Evolutionary conservation across 257 asterid genomes (phyloP).

Genomic region (Galeopsis tetrahit): DNA sequence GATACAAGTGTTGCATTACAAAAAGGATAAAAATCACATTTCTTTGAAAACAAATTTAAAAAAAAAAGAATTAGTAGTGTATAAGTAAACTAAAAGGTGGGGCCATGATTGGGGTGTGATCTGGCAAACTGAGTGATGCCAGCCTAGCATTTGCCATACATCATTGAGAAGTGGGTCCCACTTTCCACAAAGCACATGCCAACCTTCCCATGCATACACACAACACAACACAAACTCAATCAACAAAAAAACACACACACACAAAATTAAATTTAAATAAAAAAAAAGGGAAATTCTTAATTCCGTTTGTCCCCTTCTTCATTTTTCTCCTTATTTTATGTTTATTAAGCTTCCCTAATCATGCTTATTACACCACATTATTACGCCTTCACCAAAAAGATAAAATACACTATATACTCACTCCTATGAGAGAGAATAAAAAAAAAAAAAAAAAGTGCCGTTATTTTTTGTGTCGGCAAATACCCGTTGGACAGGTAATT

Average conservation of each 20-base stretch:
- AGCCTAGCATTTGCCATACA: constrained; percentile 79
- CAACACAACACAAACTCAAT: constrained; percentile 9
- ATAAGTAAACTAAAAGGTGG: constrained; percentile 24
- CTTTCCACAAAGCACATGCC: constrained; percentile 70
- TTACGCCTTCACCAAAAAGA: constrained; percentile 22
- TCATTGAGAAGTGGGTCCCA: constrained; percentile 70
- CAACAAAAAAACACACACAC: background rate
- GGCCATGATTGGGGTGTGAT: constrained; percentile 64
- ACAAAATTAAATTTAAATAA: too few species aligned
- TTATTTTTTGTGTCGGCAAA: constrained; percentile 79
- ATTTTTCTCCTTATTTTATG: constrained; percentile 25
- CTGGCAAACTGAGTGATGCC: constrained; percentile 90
- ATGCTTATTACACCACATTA: constrained; percentile 29
- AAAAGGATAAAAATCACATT: too few species aligned
- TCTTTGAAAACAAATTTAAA: too few species aligned
- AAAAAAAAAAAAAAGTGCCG: constrained; percentile 34
- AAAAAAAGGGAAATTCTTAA: background rate
- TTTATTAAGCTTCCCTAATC: constrained; percentile 40
- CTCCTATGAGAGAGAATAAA: constrained; percentile 10
- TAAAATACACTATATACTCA: background rate
- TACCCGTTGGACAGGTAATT: constrained; percentile 48
- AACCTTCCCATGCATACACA: constrained; percentile 51
- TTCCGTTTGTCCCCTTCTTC: constrained; percentile 47
- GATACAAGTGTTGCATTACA: too few species aligned
- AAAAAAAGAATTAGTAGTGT: background rate